Evolutionary conservation across 1,284 basidiomycete genomes (phyloP).

Genomic region (Ceratobasidium papillatum): DNA sequence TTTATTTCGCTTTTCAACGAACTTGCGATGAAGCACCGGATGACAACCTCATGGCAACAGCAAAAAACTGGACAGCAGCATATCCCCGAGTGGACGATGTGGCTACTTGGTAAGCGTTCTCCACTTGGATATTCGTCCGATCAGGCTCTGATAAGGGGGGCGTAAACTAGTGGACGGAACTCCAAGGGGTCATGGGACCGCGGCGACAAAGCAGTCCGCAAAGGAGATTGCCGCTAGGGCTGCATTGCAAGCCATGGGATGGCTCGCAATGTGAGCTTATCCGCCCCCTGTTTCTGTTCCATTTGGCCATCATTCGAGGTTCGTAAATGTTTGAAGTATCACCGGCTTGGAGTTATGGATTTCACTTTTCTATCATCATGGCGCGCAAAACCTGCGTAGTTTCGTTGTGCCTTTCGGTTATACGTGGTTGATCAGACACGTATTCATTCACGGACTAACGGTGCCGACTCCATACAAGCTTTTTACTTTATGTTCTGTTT

Average conservation of each 20-base stretch:
- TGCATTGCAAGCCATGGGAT: conserved; percentile 29
- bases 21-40: conserved; percentile 37
- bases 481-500: background rate
- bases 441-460: background rate
- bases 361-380: background rate
- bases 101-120: conserved; percentile 25
- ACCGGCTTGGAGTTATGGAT: conserved; percentile 12
- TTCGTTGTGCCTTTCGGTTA: background rate
- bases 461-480: background rate
- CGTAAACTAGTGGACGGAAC: conserved; percentile 25
- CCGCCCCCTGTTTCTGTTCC: background rate
- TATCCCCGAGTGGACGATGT: conserved; percentile 41
- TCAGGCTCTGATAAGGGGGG: conserved; percentile 8
- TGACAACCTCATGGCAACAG: conserved; percentile 22
- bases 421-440: background rate
- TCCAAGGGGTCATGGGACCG: conserved; percentile 36
- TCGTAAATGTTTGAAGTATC: background rate
- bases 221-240: conserved; percentile 35
- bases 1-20: conserved; percentile 40
- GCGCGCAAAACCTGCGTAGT: background rate
- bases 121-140: background rate
- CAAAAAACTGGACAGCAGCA: conserved; percentile 33
- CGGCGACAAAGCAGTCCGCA: conserved; percentile 36
- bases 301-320: background rate
- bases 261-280: conserved; percentile 3